Evolutionary conservation across 768 basidiomycete genomes (phyloP).

Genomic region (Cystofilobasidium bisporidii): DNA sequence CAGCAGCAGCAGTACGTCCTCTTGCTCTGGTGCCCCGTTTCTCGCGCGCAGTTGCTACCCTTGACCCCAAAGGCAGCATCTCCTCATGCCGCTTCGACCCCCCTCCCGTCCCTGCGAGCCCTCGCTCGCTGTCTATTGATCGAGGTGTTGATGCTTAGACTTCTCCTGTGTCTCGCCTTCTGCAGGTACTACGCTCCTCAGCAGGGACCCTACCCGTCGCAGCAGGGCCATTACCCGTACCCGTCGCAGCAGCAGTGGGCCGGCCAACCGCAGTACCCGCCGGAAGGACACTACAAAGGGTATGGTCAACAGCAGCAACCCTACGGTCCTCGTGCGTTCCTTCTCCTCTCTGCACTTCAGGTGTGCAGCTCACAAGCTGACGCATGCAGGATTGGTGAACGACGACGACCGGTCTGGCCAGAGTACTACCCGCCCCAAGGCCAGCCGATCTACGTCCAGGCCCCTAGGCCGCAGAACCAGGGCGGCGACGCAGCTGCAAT

Average conservation of each 20-base stretch:
- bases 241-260: background rate
- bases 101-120: too few relatives aligned
- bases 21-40: too few relatives aligned
- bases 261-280: background rate
- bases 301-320: background rate
- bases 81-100: too few relatives aligned
- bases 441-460: conserved; percentile 2
- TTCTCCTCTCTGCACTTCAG: too few relatives aligned
- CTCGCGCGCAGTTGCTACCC: too few relatives aligned
- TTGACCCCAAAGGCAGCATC: too few relatives aligned
- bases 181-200: background rate
- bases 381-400: too few relatives aligned
- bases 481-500: background rate
- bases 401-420: background rate
- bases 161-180: background rate
- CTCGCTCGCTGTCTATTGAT: too few relatives aligned
- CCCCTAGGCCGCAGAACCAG: background rate
- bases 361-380: too few relatives aligned
- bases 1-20: too few relatives aligned
- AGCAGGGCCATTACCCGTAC: background rate
- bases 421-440: background rate
- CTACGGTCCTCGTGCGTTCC: background rate
- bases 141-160: too few relatives aligned
- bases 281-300: background rate
- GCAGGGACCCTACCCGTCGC: background rate